Percentiles rank a stretch among this genome's conserved stretches.
These are phyloP conservation scores for Bathelium albidoporum DNA, from an alignment of 495 filamentous ascomycete species.

Conservation along the genomic window DNA sequence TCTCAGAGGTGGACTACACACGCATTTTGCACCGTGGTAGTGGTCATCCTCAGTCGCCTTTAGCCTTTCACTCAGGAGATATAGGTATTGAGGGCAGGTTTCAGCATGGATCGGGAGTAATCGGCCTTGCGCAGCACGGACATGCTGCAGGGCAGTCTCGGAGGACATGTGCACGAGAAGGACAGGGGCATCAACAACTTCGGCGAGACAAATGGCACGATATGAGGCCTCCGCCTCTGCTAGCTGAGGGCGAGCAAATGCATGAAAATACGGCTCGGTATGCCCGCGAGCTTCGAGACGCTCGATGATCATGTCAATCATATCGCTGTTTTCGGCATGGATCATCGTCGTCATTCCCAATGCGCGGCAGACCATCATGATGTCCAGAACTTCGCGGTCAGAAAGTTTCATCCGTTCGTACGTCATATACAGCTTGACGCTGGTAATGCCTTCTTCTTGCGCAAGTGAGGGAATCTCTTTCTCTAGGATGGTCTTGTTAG, in stretches of 20 bases:
- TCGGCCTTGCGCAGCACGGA: slow-evolving; percentile 45
- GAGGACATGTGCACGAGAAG: slow-evolving; percentile 52
- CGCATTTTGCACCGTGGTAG: slow-evolving; percentile 38
- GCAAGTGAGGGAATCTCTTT: slow-evolving; percentile 14
- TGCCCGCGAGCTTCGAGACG: slow-evolving; percentile 26
- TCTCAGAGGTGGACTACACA: slow-evolving; percentile 29
- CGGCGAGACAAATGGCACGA: slow-evolving; percentile 44
- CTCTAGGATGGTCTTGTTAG: slow-evolving; percentile 36
- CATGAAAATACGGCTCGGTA: slow-evolving; percentile 47
- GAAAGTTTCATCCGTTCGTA: slow-evolving; percentile 47
- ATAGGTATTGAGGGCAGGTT: slow-evolving; percentile 58
- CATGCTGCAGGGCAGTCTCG: slow-evolving; percentile 39
- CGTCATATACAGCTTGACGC: slow-evolving; percentile 56
- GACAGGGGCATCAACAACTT: slow-evolving; percentile 46
- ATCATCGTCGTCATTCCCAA: slow-evolving; percentile 50
- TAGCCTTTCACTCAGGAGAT: slow-evolving; percentile 37
- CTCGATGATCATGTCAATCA: slow-evolving; percentile 30
- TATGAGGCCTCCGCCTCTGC: slow-evolving; percentile 51
- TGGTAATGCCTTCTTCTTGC: slow-evolving; percentile 41
- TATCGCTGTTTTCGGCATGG: slow-evolving; percentile 50
- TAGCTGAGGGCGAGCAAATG: slow-evolving; percentile 41
- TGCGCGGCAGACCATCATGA: slow-evolving; percentile 28
- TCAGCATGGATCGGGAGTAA: slow-evolving; percentile 51
- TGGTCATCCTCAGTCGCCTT: slow-evolving; percentile 40
- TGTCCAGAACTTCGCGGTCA: slow-evolving; percentile 47